Conservation (phyloP, 192 early-diverging fungal genomes). For the Rhizophlyctis rosea region DNA sequence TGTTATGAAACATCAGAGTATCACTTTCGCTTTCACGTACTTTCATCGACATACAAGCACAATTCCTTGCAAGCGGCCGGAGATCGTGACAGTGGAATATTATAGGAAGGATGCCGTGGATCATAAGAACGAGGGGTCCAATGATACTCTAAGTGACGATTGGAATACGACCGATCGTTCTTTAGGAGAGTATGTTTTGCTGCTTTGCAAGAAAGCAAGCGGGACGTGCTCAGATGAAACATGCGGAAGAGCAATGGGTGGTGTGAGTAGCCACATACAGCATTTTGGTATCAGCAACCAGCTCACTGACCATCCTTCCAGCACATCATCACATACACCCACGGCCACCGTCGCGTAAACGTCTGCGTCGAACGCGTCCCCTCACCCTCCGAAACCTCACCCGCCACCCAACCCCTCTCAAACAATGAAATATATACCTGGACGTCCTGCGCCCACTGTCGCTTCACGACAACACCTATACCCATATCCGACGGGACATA, state of each 20-base stretch:
- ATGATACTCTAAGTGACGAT: too few relatives aligned
- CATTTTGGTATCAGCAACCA: too few relatives aligned
- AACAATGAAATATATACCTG: slow-evolving; percentile 29
- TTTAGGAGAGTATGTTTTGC: slow-evolving; percentile 48
- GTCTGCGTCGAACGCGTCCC: slow-evolving; percentile 35
- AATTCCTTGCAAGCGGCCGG: slow-evolving; percentile 42
- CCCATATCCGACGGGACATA: slow-evolving; percentile 36
- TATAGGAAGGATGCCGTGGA: slow-evolving; percentile 42
- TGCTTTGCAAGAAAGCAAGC: slow-evolving; percentile 40
- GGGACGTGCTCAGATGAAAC: slow-evolving; percentile 36
- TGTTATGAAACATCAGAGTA: slow-evolving; percentile 49
- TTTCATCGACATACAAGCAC: slow-evolving; percentile 35
- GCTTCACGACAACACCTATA: slow-evolving; percentile 1
- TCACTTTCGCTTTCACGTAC: slow-evolving; percentile 48
- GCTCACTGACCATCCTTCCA: too few relatives aligned
- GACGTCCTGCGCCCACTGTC: slow-evolving; percentile 25
- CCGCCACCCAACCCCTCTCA: slow-evolving; percentile 12
- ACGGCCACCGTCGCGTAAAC: slow-evolving; percentile 48
- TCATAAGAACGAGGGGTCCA: too few relatives aligned
- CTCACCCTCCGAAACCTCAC: too few relatives aligned
- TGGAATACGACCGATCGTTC: too few relatives aligned
- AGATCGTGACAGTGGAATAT: slow-evolving; percentile 49
- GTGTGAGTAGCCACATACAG: too few relatives aligned
- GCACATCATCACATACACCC: slow-evolving; percentile 56
- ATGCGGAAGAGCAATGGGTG: slow-evolving; percentile 45